Conservation (phyloP, 2,329 filamentous ascomycete species). For the Alternaria atra region DNA sequence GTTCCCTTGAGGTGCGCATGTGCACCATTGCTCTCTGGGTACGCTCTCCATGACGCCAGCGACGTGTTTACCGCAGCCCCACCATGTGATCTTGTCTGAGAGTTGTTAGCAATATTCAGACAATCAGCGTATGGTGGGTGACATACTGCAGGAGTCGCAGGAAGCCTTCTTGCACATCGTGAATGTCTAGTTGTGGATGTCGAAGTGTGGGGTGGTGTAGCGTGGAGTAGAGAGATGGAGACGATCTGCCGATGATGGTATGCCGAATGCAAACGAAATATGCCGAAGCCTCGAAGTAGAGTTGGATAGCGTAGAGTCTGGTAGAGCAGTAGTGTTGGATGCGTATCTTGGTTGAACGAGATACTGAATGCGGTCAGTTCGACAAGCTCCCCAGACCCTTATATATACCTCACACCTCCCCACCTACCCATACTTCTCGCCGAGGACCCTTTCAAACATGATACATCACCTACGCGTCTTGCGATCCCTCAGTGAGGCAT, state of each 20-base stretch:
- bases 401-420: conserved; percentile 6
- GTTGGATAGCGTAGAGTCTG: background rate
- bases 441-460: background rate
- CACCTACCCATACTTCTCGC: background rate
- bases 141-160: conserved; percentile 71
- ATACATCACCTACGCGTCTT: background rate
- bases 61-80: conserved; percentile 71
- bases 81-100: conserved; percentile 68
- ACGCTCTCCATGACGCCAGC: conserved; percentile 69
- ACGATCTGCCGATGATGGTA: background rate
- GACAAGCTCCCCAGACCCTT: background rate
- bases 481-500: background rate
- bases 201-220: background rate
- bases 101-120: conserved; percentile 13
- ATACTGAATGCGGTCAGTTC: background rate
- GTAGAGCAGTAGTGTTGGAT: background rate
- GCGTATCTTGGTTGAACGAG: background rate
- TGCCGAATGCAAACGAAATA: background rate
- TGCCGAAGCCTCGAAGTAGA: background rate
- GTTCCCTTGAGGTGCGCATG: conserved; percentile 70
- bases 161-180: conserved; percentile 72
- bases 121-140: background rate
- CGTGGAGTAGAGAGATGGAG: background rate
- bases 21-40: conserved; percentile 68
- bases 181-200: conserved; percentile 2